Percentiles rank a stretch among this genome's conserved stretches.
These are phyloP conservation scores for Calonectria honghensis DNA, from an alignment of 2,329 filamentous ascomycete genomes.

Conservation along the genomic window DNA sequence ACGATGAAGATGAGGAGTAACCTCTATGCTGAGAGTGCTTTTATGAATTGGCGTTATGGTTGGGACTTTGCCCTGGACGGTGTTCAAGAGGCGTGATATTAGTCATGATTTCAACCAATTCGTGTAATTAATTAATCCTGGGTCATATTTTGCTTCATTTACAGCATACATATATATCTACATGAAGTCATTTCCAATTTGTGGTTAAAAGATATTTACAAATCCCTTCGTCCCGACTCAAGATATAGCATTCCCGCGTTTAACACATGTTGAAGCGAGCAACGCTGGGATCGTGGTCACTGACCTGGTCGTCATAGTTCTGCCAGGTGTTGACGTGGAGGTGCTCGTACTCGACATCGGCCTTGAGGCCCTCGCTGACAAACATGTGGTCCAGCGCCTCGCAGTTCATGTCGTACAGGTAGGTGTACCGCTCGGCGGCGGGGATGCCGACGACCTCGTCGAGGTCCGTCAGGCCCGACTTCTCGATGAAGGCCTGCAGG, in stretches of 20 bases:
- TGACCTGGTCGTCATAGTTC: slow-evolving; percentile 71
- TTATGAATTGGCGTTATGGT: slow-evolving; percentile 12
- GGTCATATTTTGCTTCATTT: slow-evolving; percentile 8
- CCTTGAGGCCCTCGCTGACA: slow-evolving; percentile 72
- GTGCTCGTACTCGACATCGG: slow-evolving; percentile 75
- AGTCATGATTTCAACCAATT: slow-evolving; percentile 1
- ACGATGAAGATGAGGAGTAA: slow-evolving; percentile 39
- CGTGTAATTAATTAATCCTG: not conserved
- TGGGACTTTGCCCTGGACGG: slow-evolving; percentile 4
- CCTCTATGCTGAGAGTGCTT: not conserved
- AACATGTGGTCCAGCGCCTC: slow-evolving; percentile 84
- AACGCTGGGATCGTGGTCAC: slow-evolving; percentile 82
- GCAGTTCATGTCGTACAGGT: slow-evolving; percentile 81
- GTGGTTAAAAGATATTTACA: not conserved
- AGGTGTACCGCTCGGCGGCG: slow-evolving; percentile 79
- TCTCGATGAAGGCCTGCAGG: slow-evolving; percentile 70
- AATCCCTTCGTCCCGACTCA: not conserved
- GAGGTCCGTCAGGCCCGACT: slow-evolving; percentile 76
- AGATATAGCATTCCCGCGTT: not conserved
- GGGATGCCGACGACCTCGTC: slow-evolving; percentile 75
- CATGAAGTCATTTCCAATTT: slow-evolving; percentile 23
- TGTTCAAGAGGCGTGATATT: not conserved
- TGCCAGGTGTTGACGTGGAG: slow-evolving; percentile 84
- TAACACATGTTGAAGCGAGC: slow-evolving; percentile 77
- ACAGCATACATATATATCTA: slow-evolving; percentile 33